Base-by-base conservation (phyloP, 129 eudicot genomes). In the Lonicera japonica region DNA sequence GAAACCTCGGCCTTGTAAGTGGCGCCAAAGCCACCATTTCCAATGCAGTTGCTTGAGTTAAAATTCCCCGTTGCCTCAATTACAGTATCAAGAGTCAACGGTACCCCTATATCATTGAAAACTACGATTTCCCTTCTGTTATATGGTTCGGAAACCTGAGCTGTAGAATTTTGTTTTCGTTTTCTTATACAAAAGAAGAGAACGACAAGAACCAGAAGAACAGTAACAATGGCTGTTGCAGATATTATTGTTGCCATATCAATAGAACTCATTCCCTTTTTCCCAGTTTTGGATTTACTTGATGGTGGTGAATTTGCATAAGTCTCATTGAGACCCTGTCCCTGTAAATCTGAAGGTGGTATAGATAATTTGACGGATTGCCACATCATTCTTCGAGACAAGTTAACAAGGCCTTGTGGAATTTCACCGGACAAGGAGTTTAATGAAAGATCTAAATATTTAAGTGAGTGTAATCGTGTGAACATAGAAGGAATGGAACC, bases 1-100 rank as follows among this genome's bases (percentile, higher is more conserved):
- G 73, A 61, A 15, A 86, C 36, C 25, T 77, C 84, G 4, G 89
- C 95, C 38, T 65, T 60, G 67, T 82, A 86, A 45, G 89, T 86
- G 18, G 86, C 65, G 11, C 95, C 95, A 41, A 86, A 86, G 13
- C 95, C 95, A 4, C 95, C 95, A 29, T 63, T 68, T 39, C 95
- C 95, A 34, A 86, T 86, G 70, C 95, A 80, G 67, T 80, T 60
- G 63, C 76, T 50, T 12, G 76, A 18, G 47, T 67, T 80, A 19
- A 86, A 86, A 70, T 80, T 80, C 9, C 80, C 87, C 0, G 95
- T 83, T 22, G 95, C 90, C 67, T 67, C 70, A 60, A 83, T 73
- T 11, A 86, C 71, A 11, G 18, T 63, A 36, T 80, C 85, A 60
- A 70, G 77, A 21, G 95, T 86, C 68, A 86, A 63, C 1, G 62